Conservation (phyloP, 75 land plant species). For the Chamaecyparis obtusa region DNA sequence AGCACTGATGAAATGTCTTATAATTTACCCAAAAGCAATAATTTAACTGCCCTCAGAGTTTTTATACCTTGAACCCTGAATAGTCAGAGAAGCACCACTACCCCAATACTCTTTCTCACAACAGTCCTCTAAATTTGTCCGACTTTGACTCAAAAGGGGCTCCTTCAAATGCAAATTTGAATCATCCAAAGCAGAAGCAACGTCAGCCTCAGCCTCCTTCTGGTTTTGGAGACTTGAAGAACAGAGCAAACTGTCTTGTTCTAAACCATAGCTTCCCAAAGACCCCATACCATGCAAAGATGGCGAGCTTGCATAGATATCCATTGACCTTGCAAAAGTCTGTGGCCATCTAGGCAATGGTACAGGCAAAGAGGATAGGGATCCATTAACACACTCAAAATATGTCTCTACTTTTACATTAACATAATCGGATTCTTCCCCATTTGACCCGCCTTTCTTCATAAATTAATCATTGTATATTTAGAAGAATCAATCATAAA, state of each 20-base stretch:
- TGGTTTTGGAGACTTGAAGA: not conserved
- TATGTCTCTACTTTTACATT: not conserved
- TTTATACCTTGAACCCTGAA: not conserved
- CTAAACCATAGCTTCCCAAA: not conserved
- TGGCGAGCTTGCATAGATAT: constrained; percentile 19
- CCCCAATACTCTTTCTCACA: not conserved
- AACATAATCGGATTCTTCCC: not conserved
- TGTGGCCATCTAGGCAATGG: constrained; percentile 21
- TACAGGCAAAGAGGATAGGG: not conserved
- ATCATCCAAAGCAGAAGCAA: not conserved
- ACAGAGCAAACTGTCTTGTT: not conserved
- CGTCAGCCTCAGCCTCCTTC: not conserved
- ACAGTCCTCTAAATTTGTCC: not conserved
- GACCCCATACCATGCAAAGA: not conserved
- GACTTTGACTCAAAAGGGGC: constrained; percentile 6
- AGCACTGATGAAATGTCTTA: not conserved
- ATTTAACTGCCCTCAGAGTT: constrained; percentile 20
- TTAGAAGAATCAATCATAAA: too few relatives aligned
- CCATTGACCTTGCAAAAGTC: constrained; percentile 26
- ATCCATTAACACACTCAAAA: too few relatives aligned
- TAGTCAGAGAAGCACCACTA: not conserved
- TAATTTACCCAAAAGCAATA: too few relatives aligned
- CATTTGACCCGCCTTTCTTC: not conserved
- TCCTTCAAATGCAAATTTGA: constrained; percentile 10
- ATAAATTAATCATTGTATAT: too few relatives aligned